phyloP scores from a whole-genome alignment of 1,139 yeast genomes.

The Kodamaea sp. region DNA sequence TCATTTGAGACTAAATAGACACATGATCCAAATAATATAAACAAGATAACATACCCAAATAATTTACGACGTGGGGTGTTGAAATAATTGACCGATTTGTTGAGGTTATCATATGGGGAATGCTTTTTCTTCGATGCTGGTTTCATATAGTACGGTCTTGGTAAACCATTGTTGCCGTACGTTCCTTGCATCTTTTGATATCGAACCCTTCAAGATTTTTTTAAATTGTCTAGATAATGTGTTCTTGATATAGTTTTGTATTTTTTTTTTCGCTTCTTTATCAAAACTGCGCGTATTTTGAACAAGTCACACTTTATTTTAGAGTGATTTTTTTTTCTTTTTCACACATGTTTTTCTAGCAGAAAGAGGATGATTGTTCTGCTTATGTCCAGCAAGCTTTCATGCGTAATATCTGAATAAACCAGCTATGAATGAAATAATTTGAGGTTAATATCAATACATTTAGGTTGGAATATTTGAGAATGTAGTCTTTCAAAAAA shows the following conservation, averaged over 20 bases:
- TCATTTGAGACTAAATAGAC: slow-evolving; percentile 39
- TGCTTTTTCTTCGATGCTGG: slow-evolving; percentile 30
- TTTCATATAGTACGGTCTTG: slow-evolving; percentile 49
- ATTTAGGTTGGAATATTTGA: too few relatives aligned
- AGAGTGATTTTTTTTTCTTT: background rate
- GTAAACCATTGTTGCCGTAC: slow-evolving; percentile 42
- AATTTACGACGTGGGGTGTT: slow-evolving; percentile 37
- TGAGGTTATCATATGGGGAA: slow-evolving; percentile 38
- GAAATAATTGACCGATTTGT: slow-evolving; percentile 26
- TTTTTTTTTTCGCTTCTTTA: background rate
- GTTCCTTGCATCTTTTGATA: slow-evolving; percentile 40
- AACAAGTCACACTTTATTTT: slow-evolving; percentile 8
- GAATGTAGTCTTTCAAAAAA: too few relatives aligned
- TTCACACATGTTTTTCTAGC: background rate
- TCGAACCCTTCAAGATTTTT: background rate
- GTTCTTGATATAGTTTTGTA: background rate
- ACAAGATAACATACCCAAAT: slow-evolving; percentile 37
- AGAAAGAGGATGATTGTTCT: too few relatives aligned
- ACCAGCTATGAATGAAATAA: too few relatives aligned
- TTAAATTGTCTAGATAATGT: background rate
- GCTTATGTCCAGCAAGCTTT: too few relatives aligned
- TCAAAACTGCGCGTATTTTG: background rate
- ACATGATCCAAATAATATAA: slow-evolving; percentile 34
- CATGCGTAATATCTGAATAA: too few relatives aligned
- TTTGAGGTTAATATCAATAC: too few relatives aligned